These are phyloP conservation scores for Amaranthus tricolor DNA, from an alignment of 179 eudicot genomes.

Conservation along the genomic window DNA sequence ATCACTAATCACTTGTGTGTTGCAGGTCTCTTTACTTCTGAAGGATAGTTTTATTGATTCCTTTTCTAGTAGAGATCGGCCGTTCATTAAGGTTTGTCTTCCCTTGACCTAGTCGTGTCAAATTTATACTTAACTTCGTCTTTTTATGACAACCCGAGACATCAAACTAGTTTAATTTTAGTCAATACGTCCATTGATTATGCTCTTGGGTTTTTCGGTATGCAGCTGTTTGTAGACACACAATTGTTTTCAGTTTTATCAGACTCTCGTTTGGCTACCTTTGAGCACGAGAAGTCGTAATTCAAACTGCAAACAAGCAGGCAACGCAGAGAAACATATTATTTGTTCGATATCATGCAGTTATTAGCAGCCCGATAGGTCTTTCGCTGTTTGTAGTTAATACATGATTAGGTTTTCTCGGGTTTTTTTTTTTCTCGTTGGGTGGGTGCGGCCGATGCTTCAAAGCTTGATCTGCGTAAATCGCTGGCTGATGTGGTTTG, in stretches of 20 bases:
- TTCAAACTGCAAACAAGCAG: slow-evolving; percentile 5
- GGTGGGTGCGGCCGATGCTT: neutral
- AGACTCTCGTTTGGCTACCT: slow-evolving; percentile 65
- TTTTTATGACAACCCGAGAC: neutral
- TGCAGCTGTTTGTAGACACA: slow-evolving; percentile 93
- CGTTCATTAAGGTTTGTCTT: slow-evolving; percentile 69
- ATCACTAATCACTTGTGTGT: neutral
- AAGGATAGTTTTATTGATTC: slow-evolving; percentile 95
- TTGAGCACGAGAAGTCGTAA: slow-evolving; percentile 47
- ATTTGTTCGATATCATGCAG: neutral
- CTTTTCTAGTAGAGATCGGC: slow-evolving; percentile 66
- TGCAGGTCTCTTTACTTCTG: slow-evolving; percentile 84
- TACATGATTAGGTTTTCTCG: slow-evolving; percentile 12
- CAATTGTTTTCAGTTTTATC: slow-evolving; percentile 85
- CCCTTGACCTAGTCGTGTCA: neutral
- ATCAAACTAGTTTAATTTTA: neutral
- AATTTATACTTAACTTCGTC: neutral
- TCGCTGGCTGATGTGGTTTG: slow-evolving; percentile 14
- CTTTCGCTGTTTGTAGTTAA: slow-evolving; percentile 14
- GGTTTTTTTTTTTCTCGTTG: neutral
- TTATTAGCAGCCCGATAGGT: slow-evolving; percentile 12
- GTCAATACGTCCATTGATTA: slow-evolving; percentile 7
- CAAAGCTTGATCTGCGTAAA: neutral
- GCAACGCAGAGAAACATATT: slow-evolving; percentile 5
- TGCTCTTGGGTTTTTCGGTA: slow-evolving; percentile 13